Conservation (phyloP, 1,139 yeast species). For the Sugiyamaella grinbergsii region DNA sequence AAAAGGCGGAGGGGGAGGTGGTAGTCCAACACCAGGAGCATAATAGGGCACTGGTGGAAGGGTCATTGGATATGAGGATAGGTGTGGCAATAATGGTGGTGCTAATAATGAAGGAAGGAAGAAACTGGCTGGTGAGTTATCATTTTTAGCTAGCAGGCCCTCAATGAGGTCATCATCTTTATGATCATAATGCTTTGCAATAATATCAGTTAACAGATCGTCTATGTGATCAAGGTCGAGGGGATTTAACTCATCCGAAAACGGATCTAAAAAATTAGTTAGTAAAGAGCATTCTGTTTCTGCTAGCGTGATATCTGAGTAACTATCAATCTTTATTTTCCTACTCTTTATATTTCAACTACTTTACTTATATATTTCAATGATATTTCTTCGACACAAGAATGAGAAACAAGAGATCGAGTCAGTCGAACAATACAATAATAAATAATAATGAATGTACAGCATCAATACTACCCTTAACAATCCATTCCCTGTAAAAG, state of each 20-base stretch:
- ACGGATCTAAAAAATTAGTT: constrained; percentile 13
- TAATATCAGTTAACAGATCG: not conserved
- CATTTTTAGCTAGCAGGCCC: constrained; percentile 4
- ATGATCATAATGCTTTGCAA: not conserved
- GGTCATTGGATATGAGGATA: constrained; percentile 9
- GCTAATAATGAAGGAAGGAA: constrained; percentile 9
- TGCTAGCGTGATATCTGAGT: not conserved
- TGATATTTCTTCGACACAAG: constrained; percentile 17
- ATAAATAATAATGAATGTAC: not conserved
- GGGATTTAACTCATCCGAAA: constrained; percentile 16
- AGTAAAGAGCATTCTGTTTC: not conserved
- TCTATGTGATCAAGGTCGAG: constrained; percentile 17
- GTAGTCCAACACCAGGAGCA: constrained; percentile 5
- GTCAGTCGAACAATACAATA: not conserved
- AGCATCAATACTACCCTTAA: not conserved
- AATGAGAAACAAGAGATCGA: constrained; percentile 3
- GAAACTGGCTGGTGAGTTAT: not conserved
- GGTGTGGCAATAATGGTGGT: constrained; percentile 1
- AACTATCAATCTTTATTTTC: no score
- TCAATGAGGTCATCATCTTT: constrained; percentile 16
- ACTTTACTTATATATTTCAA: constrained; percentile 10
- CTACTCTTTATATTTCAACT: constrained; percentile 3
- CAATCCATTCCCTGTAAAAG: constrained; percentile 15
- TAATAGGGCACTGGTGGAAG: constrained; percentile 4
- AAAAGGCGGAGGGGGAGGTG: constrained; percentile 6